A percentile compares a stretch with the other conserved stretches of the same genome.
Evolutionary conservation across 1,284 basidiomycete genomes (phyloP).

Genomic region (Pseudozyma sp.): DNA sequence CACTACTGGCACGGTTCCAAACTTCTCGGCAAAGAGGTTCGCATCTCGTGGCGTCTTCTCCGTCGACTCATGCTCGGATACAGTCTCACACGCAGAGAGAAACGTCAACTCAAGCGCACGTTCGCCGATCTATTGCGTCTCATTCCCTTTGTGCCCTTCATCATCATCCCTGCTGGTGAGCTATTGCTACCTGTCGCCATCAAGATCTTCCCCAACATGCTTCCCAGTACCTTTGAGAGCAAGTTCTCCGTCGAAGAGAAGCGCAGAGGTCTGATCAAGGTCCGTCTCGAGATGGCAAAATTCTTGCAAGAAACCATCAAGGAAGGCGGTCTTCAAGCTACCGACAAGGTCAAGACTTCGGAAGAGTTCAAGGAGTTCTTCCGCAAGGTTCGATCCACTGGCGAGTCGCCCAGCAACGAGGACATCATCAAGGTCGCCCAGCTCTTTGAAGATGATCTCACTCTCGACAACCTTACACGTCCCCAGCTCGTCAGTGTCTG

Average conservation of each 20-base stretch:
- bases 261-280: constrained; percentile 91
- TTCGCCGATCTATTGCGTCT: constrained; percentile 91
- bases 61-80: constrained; percentile 94
- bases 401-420: constrained; percentile 86
- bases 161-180: constrained; percentile 98
- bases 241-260: constrained; percentile 90
- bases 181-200: constrained; percentile 94
- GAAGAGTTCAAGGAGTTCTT: constrained; percentile 99
- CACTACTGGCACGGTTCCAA: constrained; percentile 99
- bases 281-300: constrained; percentile 98
- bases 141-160: constrained; percentile 93
- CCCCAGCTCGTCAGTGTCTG: constrained; percentile 98
- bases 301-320: constrained; percentile 97
- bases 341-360: constrained; percentile 86
- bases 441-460: constrained; percentile 96
- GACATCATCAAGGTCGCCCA: constrained; percentile 96
- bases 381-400: constrained; percentile 95
- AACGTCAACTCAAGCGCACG: constrained; percentile 91
- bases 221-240: constrained; percentile 97
- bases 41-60: constrained; percentile 87
- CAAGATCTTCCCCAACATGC: constrained; percentile 98
- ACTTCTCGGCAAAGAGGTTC: constrained; percentile 91
- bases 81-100: constrained; percentile 88
- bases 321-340: constrained; percentile 86
- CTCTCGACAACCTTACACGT: constrained; percentile 95